Base-by-base conservation (phyloP, 345 rosid genomes). In the Populus davidiana region DNA sequence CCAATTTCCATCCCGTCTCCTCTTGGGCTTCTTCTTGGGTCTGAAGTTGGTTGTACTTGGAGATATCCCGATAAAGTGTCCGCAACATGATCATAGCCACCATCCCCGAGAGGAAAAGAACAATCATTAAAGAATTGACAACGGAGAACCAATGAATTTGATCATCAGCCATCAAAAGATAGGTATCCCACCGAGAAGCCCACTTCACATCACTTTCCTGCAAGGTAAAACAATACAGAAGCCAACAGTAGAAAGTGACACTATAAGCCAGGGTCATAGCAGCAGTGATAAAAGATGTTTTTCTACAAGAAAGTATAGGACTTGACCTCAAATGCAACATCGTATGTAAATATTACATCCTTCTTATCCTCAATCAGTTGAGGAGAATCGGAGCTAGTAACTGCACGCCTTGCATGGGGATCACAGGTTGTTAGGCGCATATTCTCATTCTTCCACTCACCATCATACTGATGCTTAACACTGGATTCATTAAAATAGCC, bases 31-130 rank as follows among this genome's bases (percentile, higher is more conserved):
- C 97, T 85, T 94, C 98, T 72, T 94, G 98, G 76, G 92, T 91
- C 88, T 94, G 98, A 59, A 94, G 84, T 78, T 94, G 95, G 86
- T 94, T 94, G 87, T 94, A 94, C 87, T 88, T 93, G 67, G 98
- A 93, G 56, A 94, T 93, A 79, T 94, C 98, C 20, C 95, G 88
- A 79, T 90, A 93, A 62, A 94, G 98, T 5, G 97, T 94, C 64
- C 98, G 86, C 73, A 94, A 71, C 98, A 94, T 94, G 75, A 93
- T 94, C 98, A 94, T 94, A 49, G 98, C 98, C 82, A 94, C 92
- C 98, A 94, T 94, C 16, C 98, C 98, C 1, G 98, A 93, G 63
- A 94, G 98, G 90, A 94, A 93, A 74, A 94, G 92, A 70, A 94
- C 95, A 76, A 94, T 93, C 97, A 93, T 94, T 89, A 93, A 84